A percentile compares a stretch with the other conserved stretches of the same genome.
Conservation (phyloP, 2,329 filamentous ascomycete genomes). For the Fusarium agapanthi region DNA sequence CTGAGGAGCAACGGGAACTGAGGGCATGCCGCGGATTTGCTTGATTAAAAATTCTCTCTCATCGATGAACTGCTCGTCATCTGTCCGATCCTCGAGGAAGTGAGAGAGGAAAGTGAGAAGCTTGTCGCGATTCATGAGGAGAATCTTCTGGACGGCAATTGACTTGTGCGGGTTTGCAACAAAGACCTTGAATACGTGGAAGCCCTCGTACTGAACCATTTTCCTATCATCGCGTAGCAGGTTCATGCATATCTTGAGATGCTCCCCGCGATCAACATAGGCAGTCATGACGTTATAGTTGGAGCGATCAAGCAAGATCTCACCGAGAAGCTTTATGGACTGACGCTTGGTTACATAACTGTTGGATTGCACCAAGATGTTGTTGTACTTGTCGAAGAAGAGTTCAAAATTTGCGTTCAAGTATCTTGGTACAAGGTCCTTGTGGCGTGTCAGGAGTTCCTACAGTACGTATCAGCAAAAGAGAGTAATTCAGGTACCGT, state of each 20-base stretch:
- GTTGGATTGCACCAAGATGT: constrained; percentile 85
- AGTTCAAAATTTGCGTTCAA: constrained; percentile 88
- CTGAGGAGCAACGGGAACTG: constrained; percentile 63
- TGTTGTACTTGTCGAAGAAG: constrained; percentile 94
- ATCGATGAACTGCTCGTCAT: constrained; percentile 98
- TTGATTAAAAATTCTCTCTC: constrained; percentile 97
- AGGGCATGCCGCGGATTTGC: constrained; percentile 80
- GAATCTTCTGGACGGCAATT: constrained; percentile 91
- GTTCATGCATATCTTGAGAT: constrained; percentile 99
- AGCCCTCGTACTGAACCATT: constrained; percentile 99
- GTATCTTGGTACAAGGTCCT: constrained; percentile 87
- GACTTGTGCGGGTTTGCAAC: constrained; percentile 99
- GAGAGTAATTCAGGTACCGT: not conserved
- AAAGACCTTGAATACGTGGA: constrained; percentile 99
- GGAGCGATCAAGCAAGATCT: constrained; percentile 91
- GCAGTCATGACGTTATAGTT: constrained; percentile 99
- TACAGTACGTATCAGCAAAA: constrained; percentile 49
- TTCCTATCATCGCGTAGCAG: constrained; percentile 92
- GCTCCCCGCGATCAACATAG: constrained; percentile 94
- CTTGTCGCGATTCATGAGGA: constrained; percentile 95
- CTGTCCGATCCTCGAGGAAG: constrained; percentile 93
- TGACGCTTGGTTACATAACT: constrained; percentile 98
- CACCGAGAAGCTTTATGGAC: constrained; percentile 95
- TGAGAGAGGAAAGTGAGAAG: constrained; percentile 87
- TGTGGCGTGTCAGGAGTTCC: constrained; percentile 95